Conservation (phyloP, 1,284 basidiomycete genomes). For the Athelia sp. region DNA sequence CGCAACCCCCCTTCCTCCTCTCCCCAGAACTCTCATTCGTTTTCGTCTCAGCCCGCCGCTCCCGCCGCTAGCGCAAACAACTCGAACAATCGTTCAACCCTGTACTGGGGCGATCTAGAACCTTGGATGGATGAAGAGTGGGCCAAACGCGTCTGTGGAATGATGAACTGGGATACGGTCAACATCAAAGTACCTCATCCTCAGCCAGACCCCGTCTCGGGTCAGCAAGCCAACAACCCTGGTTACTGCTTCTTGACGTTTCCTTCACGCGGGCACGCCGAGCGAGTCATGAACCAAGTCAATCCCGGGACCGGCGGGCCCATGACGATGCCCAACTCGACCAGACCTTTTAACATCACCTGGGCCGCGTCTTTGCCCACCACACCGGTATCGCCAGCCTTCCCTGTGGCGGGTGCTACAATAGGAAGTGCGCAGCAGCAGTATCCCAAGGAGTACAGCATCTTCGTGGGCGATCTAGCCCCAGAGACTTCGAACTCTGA, state of each 20-base stretch:
- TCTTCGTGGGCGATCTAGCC: slow-evolving; percentile 87
- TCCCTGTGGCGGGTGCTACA: slow-evolving; percentile 23
- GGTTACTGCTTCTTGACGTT: slow-evolving; percentile 88
- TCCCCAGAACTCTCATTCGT: slow-evolving; percentile 15
- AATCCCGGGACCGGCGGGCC: slow-evolving; percentile 41
- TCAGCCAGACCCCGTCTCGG: slow-evolving; percentile 50
- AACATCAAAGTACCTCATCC: slow-evolving; percentile 66
- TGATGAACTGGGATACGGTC: slow-evolving; percentile 77
- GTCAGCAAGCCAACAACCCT: slow-evolving; percentile 70
- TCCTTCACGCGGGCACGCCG: slow-evolving; percentile 64
- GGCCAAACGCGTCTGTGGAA: slow-evolving; percentile 71
- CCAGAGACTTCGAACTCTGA: slow-evolving; percentile 89
- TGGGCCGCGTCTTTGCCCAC: slow-evolving; percentile 71
- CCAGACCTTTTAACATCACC: slow-evolving; percentile 68
- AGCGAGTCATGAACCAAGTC: slow-evolving; percentile 67
- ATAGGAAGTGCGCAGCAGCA: slow-evolving; percentile 38
- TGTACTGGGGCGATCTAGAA: slow-evolving; percentile 81
- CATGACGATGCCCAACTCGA: slow-evolving; percentile 75
- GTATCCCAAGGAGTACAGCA: slow-evolving; percentile 80
- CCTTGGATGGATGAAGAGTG: slow-evolving; percentile 93
- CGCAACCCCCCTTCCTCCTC: slow-evolving; percentile 22
- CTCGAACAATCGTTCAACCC: slow-evolving; percentile 41
- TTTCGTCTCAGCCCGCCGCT: slow-evolving; percentile 19
- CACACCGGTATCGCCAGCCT: slow-evolving; percentile 31
- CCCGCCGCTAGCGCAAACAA: slow-evolving; percentile 22